These are phyloP conservation scores for Simmondsia chinensis DNA, from an alignment of 148 eudicot species.

Conservation along the genomic window DNA sequence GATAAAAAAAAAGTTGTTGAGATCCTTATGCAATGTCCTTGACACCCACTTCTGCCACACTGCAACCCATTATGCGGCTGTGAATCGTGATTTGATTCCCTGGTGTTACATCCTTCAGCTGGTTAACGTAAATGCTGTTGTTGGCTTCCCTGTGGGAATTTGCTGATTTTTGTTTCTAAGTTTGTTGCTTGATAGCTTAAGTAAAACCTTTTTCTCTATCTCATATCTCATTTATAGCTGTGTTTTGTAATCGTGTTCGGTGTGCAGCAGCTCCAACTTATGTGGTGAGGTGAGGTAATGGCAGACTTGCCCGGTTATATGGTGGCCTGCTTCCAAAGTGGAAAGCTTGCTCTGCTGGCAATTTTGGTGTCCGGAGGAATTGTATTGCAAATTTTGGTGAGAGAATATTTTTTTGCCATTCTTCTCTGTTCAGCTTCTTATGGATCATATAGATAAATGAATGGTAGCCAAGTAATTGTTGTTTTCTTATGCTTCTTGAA, in stretches of 20 bases:
- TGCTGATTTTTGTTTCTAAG: too few relatives aligned
- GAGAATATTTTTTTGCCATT: constrained; percentile 4
- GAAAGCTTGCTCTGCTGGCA: constrained; percentile 74
- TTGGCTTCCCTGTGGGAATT: too few relatives aligned
- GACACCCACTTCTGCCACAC: too few relatives aligned
- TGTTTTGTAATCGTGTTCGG: too few relatives aligned
- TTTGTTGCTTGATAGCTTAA: background rate
- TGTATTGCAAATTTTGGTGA: constrained; percentile 77
- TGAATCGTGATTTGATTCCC: too few relatives aligned
- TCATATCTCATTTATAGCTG: too few relatives aligned
- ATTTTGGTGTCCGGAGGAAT: constrained; percentile 67
- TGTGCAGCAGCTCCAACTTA: constrained; percentile 6
- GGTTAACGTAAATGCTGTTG: too few relatives aligned
- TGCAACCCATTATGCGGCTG: too few relatives aligned
- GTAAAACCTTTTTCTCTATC: background rate
- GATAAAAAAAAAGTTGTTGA: too few relatives aligned
- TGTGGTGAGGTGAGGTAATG: constrained; percentile 39
- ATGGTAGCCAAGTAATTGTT: background rate
- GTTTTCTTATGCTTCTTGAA: constrained; percentile 3
- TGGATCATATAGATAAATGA: too few relatives aligned
- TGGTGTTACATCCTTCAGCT: too few relatives aligned
- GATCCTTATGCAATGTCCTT: too few relatives aligned
- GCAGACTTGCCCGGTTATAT: constrained; percentile 57
- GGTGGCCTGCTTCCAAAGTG: constrained; percentile 59
- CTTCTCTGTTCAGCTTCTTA: background rate